These are phyloP conservation scores for Podosphaera fusca DNA, from an alignment of 2,329 filamentous ascomycete genomes.

Conservation along the genomic window DNA sequence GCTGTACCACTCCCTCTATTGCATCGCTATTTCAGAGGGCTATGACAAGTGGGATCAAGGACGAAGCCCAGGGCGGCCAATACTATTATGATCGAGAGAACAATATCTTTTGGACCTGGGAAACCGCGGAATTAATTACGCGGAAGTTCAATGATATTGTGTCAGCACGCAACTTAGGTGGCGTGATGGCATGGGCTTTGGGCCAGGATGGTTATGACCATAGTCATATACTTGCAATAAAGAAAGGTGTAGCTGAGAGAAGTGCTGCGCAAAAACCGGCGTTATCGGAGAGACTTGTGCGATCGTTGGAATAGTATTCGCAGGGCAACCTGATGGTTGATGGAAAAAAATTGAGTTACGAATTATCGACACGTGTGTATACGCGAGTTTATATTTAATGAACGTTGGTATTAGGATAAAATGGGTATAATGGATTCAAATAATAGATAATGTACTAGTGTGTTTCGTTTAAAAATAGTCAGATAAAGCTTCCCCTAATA, in stretches of 20 bases:
- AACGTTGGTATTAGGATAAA: background rate
- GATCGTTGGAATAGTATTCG: background rate
- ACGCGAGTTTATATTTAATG: background rate
- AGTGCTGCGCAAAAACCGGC: background rate
- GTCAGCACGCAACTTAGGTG: constrained; percentile 31
- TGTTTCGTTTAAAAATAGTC: too few species aligned
- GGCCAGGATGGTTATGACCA: constrained; percentile 35
- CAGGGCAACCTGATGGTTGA: background rate
- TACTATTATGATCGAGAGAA: constrained; percentile 41
- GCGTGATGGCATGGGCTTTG: constrained; percentile 53
- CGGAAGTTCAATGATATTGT: constrained; percentile 40
- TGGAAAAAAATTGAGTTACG: background rate
- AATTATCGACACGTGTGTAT: too few species aligned
- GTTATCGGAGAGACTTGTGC: background rate
- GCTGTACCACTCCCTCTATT: background rate
- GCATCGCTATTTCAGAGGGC: constrained; percentile 28
- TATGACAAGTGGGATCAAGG: constrained; percentile 27
- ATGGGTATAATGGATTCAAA: background rate
- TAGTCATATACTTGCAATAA: constrained; percentile 22
- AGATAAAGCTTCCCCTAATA: too few species aligned
- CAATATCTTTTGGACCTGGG: constrained; percentile 51
- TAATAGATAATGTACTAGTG: too few species aligned
- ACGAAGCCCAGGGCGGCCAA: constrained; percentile 34
- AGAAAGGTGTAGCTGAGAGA: constrained; percentile 4
- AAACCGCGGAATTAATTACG: constrained; percentile 34